Evolutionary conservation across 495 filamentous ascomycete genomes (phyloP), one percentile per base, ranked within the genome.

Genomic region (Hyaloscypha bicolor): DNA sequence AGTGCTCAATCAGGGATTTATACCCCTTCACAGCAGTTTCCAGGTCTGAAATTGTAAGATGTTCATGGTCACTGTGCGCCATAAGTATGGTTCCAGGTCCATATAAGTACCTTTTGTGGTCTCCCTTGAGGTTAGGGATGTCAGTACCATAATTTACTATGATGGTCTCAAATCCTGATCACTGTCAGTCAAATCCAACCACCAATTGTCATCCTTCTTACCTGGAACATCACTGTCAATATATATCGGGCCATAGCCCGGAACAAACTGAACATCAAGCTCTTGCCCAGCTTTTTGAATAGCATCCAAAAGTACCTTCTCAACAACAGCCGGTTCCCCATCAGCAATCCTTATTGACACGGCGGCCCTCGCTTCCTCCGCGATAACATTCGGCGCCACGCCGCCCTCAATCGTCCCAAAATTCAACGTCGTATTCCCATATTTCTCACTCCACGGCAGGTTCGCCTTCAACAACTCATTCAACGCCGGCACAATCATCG

Each of bases 111-210:
- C 88, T 84, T 76, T 89, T 91, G 55, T 94, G 90, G 31, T 87
- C 81, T 9, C 88, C 86, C 25, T 97, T 97, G 53, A 56, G 53
- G 29, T 56, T 56, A 29, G 53, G 53, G 9, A 97, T 88, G 77
- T 98, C 94, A 11, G 94, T 98, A 4, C 94, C 94, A 74, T 97
- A 98, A 67, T 96, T 96, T 3, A 92, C 92, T 1, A 90, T 87
- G 12, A 87, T 87, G 0, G 86, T 87, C 35, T 93, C 85, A 66
- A 97, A 97, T 0, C 92, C 85, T 85, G 30, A 9, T n/a, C 9
- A 32, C 6, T 56, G 56, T 60, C 19, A 60, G 56, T 21, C 29
- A 60, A 31, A 32, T 25, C 33, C 6, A 21, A 6, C 29, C 9
- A 21, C 14, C 19, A 6, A 31, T 14, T 32, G 3, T 37, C 6